Evolutionary conservation across 805 yeast species (phyloP).

Genomic region (Barnettozyma salicaria): DNA sequence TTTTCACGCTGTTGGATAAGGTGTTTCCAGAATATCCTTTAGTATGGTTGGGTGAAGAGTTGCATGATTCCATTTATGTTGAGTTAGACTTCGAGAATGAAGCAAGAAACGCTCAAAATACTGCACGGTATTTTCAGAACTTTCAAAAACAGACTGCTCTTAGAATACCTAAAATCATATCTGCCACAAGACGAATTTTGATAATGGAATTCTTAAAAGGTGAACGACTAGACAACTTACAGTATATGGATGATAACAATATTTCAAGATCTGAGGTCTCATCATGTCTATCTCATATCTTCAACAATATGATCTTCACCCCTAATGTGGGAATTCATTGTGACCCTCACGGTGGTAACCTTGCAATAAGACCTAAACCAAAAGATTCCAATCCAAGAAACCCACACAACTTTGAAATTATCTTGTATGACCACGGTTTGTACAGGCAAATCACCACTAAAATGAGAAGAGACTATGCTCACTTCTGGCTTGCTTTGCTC

Average conservation of each 20-base stretch:
- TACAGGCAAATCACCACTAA: constrained; percentile 77
- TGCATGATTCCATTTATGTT: constrained; percentile 79
- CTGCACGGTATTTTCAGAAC: constrained; percentile 58
- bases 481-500: constrained; percentile 85
- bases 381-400: constrained; percentile 24
- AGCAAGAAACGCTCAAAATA: constrained; percentile 71
- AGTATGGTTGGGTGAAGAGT: constrained; percentile 93
- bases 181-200: constrained; percentile 64
- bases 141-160: constrained; percentile 63
- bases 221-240: constrained; percentile 70
- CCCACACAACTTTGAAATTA: constrained; percentile 79
- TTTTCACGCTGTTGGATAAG: constrained; percentile 64
- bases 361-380: constrained; percentile 61
- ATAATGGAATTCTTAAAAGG: constrained; percentile 88
- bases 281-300: constrained; percentile 79
- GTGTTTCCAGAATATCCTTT: constrained; percentile 92
- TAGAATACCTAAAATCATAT: constrained; percentile 64
- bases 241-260: constrained; percentile 52
- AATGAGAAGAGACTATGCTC: constrained; percentile 78
- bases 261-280: constrained; percentile 78
- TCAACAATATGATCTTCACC: constrained; percentile 92
- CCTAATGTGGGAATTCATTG: constrained; percentile 91
- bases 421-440: constrained; percentile 91
- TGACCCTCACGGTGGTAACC: constrained; percentile 97
- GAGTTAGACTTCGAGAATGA: constrained; percentile 87